These are phyloP conservation scores for Colletotrichum theobromicola DNA, from an alignment of 2,329 filamentous ascomycete species.

Conservation along the genomic window DNA sequence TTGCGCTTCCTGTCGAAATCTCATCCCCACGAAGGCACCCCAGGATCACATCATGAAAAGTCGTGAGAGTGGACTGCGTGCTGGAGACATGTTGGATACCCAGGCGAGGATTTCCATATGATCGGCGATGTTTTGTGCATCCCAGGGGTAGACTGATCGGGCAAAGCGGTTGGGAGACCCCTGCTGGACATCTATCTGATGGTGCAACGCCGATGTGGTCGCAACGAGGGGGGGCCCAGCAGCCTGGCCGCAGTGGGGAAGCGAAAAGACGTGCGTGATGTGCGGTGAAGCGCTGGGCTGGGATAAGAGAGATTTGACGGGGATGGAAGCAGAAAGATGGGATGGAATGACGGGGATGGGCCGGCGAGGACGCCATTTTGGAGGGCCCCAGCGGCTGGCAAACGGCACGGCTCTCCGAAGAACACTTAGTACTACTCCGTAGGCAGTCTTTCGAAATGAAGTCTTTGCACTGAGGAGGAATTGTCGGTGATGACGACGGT, in stretches of 20 bases:
- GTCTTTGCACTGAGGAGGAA: background rate
- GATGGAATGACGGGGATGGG: background rate
- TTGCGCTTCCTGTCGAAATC: background rate
- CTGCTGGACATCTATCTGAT: background rate
- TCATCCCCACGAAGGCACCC: slow-evolving; percentile 7
- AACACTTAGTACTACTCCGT: background rate
- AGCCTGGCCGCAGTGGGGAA: background rate
- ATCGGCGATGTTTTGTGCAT: slow-evolving; percentile 2
- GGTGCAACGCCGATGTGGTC: background rate
- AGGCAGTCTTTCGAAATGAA: background rate
- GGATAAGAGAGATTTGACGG: slow-evolving; percentile 4
- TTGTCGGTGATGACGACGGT: background rate
- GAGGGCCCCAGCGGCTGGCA: background rate
- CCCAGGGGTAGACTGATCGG: background rate
- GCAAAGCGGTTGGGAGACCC: background rate
- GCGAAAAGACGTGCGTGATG: background rate
- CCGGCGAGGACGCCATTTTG: background rate
- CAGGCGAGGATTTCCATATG: slow-evolving; percentile 12
- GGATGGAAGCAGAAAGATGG: background rate
- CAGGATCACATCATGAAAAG: background rate
- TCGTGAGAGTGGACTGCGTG: background rate
- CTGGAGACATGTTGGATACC: background rate
- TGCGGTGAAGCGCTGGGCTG: slow-evolving; percentile 13
- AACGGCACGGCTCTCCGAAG: background rate
- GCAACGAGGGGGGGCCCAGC: background rate